These are phyloP conservation scores for Cryptococcus depauperatus DNA, from an alignment of 1,284 basidiomycete species.

Conservation along the genomic window DNA sequence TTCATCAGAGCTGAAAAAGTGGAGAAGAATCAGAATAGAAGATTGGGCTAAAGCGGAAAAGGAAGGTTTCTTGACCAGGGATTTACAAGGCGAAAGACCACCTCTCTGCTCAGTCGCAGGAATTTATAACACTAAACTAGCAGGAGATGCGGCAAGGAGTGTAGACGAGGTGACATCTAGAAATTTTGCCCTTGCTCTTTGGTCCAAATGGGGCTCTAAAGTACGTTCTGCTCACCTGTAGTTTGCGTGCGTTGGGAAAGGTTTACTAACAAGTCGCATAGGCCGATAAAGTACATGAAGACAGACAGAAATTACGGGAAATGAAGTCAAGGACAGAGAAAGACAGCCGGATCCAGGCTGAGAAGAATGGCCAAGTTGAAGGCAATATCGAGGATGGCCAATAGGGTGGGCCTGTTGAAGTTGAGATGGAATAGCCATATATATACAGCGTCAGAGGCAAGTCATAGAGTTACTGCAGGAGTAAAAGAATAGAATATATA, in stretches of 20 bases:
- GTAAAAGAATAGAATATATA: too few species aligned
- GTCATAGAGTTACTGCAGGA: too few species aligned
- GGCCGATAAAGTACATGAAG: constrained; percentile 32
- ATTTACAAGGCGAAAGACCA: constrained; percentile 33
- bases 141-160: constrained; percentile 32
- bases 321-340: constrained; percentile 11
- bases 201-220: constrained; percentile 38
- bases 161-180: constrained; percentile 39
- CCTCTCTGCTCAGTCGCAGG: constrained; percentile 37
- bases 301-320: constrained; percentile 25
- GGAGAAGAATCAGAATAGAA: constrained; percentile 20
- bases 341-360: constrained; percentile 4
- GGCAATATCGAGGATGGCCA: too few species aligned
- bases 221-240: constrained; percentile 11
- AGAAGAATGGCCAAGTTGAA: too few species aligned
- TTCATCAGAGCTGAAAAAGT: constrained; percentile 27
- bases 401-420: too few species aligned
- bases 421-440: too few species aligned
- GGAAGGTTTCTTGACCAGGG: constrained; percentile 40
- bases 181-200: constrained; percentile 30
- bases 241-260: background rate
- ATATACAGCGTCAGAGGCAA: too few species aligned
- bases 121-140: constrained; percentile 27
- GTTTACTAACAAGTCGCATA: constrained; percentile 6
- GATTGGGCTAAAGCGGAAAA: constrained; percentile 30